Evolutionary conservation across 495 filamentous ascomycete genomes (phyloP), one percentile per base, ranked within the genome.

Genomic region (Staphylotrichum longicolle): DNA sequence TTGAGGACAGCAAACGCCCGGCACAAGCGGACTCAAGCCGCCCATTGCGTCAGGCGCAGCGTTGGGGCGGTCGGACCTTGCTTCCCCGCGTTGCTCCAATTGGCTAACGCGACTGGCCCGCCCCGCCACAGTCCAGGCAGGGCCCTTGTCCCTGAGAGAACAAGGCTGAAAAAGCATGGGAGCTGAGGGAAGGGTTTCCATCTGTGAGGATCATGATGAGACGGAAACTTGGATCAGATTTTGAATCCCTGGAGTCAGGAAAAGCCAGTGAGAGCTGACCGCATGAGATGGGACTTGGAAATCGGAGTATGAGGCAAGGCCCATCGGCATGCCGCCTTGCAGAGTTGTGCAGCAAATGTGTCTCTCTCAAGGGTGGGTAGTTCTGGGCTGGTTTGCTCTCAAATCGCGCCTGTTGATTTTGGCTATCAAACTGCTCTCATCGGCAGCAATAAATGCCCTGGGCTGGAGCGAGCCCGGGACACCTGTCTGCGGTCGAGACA

Each of bases 1-100:
- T 20, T 59, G 55, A 58, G 54, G 61, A 58, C 61, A 54, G 54
- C 41, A 47, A 63, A 47, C 54, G 27, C 2, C 20, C 27, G 47
- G 47, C 41, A 32, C 54, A 52, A 12, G n/a, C 4, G 15, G 27
- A n/a, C 7, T 37, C 33, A 45, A 27, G 20, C 34, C 30, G 37
- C 47, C 46, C 47, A 48, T 42, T 39, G 45, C 46, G 32, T 49
- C 53, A 57, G 60, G 44, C 53, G 41, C 32, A 52, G 42, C 11
- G 35, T 30, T 8, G 34, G 27, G 9, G n/a, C 33, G 50, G 44
- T 27, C 12, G 42, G n/a, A 14, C 33, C 54, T n/a, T 49, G 52
- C 41, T 57, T 51, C 54, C 54, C 54, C 54, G 54, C 54, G 54
- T 11, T 35, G 12, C 6, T 20, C 40, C 34, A 47, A 50, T 57